These are phyloP conservation scores for Trichoderma gamsii DNA, from an alignment of 495 filamentous ascomycete genomes.

Conservation along the genomic window DNA sequence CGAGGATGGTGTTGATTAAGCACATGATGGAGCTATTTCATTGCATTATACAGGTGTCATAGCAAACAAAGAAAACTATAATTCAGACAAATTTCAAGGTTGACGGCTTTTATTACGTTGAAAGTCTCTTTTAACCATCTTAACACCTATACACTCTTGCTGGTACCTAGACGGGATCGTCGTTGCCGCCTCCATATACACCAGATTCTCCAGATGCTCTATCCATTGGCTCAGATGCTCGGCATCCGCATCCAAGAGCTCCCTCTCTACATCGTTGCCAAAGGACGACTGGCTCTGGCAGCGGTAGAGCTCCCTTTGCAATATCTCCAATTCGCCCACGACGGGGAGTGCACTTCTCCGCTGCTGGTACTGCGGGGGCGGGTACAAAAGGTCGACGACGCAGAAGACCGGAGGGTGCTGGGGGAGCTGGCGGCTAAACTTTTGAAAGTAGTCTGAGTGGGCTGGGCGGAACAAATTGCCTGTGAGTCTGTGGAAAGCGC, in stretches of 20 bases:
- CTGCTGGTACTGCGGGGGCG: not conserved
- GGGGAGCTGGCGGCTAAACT: not conserved
- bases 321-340: not conserved
- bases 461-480: too few species aligned
- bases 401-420: not conserved
- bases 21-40: too few species aligned
- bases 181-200: not conserved
- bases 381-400: not conserved
- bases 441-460: too few species aligned
- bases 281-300: not conserved
- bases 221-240: conserved; percentile 9
- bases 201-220: conserved; percentile 3
- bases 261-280: not conserved
- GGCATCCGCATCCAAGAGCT: not conserved
- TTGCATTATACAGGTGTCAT: too few species aligned
- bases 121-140: not conserved
- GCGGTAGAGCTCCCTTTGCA: conserved; percentile 7
- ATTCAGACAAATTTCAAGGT: not conserved
- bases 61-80: too few species aligned
- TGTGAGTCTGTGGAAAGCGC: too few species aligned
- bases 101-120: not conserved
- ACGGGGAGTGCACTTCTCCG: not conserved
- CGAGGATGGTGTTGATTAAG: too few species aligned
- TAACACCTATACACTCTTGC: not conserved
- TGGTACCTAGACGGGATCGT: not conserved